These are phyloP conservation scores for Microbotryomycetes sp. DNA, from an alignment of 1,284 basidiomycete species.

Conservation along the genomic window DNA sequence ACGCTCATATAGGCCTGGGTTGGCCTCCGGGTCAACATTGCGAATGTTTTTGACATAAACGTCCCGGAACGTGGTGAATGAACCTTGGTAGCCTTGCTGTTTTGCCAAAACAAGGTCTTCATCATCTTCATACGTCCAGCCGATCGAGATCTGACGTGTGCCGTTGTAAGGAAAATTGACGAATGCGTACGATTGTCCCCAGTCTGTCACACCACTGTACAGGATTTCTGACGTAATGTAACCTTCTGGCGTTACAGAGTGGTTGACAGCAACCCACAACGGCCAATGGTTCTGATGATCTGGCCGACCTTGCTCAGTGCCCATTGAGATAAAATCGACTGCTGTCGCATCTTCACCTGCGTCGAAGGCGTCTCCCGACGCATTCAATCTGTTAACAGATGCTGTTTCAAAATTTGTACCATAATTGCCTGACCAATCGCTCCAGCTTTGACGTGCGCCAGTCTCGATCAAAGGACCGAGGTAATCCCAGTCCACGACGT, in stretches of 20 bases:
- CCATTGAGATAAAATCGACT: slow-evolving; percentile 28
- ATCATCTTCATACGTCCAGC: slow-evolving; percentile 34
- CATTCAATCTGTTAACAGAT: slow-evolving; percentile 26
- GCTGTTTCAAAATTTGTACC: slow-evolving; percentile 34
- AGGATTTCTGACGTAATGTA: slow-evolving; percentile 7
- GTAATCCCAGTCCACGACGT: slow-evolving; percentile 31
- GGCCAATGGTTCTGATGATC: slow-evolving; percentile 24
- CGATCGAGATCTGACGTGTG: slow-evolving; percentile 25
- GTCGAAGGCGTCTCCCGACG: slow-evolving; percentile 23
- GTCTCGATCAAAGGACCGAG: slow-evolving; percentile 24
- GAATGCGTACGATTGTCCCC: slow-evolving; percentile 35
- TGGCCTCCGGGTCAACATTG: slow-evolving; percentile 21
- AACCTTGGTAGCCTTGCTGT: slow-evolving; percentile 30
- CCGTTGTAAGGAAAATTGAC: slow-evolving; percentile 26
- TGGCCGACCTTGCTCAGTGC: slow-evolving; percentile 31
- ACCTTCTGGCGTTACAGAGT: slow-evolving; percentile 3
- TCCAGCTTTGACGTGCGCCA: slow-evolving; percentile 5
- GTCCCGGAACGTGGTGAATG: slow-evolving; percentile 35
- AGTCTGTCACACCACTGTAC: slow-evolving; percentile 30
- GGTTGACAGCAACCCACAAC: slow-evolving; percentile 30
- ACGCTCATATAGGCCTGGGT: slow-evolving; percentile 14
- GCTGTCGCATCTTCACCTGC: slow-evolving; percentile 14
- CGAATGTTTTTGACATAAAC: slow-evolving; percentile 29
- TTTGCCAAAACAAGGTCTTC: slow-evolving; percentile 10
- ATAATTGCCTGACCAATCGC: slow-evolving; percentile 30